Evolutionary conservation across 2,329 filamentous ascomycete genomes (phyloP).

Genomic region (Sordariomycetes sp.): DNA sequence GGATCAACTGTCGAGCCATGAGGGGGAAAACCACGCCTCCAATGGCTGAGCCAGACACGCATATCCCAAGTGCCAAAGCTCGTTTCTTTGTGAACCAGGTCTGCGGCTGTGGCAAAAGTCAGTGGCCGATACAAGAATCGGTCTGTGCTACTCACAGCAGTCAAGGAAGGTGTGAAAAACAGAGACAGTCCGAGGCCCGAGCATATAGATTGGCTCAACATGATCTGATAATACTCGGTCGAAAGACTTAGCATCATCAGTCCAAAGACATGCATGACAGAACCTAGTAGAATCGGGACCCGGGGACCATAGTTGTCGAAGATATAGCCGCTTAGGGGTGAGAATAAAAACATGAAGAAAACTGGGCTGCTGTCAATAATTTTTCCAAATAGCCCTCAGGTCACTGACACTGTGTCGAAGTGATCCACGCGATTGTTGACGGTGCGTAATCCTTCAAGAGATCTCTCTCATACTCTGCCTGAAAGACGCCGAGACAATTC

Average conservation of each 20-base stretch:
- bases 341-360: conserved; percentile 42
- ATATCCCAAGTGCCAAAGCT: conserved; percentile 47
- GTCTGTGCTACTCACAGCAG: conserved; percentile 11
- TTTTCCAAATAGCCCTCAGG: no score
- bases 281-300: conserved; percentile 41
- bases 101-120: conserved; percentile 2
- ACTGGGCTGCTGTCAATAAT: no score
- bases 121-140: neutral
- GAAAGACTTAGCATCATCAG: conserved; percentile 53
- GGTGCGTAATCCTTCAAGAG: conserved; percentile 37
- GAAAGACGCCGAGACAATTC: conserved; percentile 39
- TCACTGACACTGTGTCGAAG: conserved; percentile 44
- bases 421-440: conserved; percentile 53
- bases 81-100: conserved; percentile 32
- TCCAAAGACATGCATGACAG: conserved; percentile 47
- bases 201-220: conserved; percentile 27
- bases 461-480: conserved; percentile 45
- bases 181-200: conserved; percentile 24
- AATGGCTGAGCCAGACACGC: conserved; percentile 46
- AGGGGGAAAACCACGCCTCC: conserved; percentile 39
- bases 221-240: conserved; percentile 29
- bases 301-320: conserved; percentile 56
- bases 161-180: conserved; percentile 23
- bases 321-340: conserved; percentile 50
- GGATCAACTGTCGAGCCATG: conserved; percentile 13